phyloP scores from a whole-genome alignment of 805 yeast genomes.

The Ogataea angusta region DNA sequence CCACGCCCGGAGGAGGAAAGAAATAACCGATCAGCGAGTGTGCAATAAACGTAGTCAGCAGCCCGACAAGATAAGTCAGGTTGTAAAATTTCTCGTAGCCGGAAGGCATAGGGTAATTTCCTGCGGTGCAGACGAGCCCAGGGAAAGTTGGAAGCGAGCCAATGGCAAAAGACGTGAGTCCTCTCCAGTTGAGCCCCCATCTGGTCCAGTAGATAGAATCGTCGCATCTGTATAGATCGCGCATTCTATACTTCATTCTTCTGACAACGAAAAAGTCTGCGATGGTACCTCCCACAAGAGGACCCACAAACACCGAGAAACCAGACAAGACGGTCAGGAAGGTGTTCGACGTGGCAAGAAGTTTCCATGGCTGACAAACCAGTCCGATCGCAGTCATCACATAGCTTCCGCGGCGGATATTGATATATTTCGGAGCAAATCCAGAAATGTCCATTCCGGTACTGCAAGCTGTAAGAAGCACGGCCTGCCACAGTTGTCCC shows the following conservation, averaged over 20 bases:
- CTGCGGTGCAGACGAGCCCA: constrained; percentile 18
- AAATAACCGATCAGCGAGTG: constrained; percentile 9
- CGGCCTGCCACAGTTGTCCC: constrained; percentile 39
- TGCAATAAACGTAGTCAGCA: constrained; percentile 7
- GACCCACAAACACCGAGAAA: constrained; percentile 59
- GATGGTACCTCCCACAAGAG: constrained; percentile 21
- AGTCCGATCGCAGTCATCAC: constrained; percentile 35
- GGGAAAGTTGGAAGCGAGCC: constrained; percentile 21
- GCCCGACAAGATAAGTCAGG: constrained; percentile 15
- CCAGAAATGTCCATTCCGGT: constrained; percentile 53
- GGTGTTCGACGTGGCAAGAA: constrained; percentile 34
- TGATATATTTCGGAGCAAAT: constrained; percentile 41
- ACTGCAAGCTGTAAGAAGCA: constrained; percentile 39
- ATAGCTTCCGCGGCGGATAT: constrained; percentile 45
- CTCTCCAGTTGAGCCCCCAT: constrained; percentile 21
- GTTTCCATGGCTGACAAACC: constrained; percentile 41
- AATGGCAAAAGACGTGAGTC: constrained; percentile 11
- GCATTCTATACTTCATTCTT: constrained; percentile 31
- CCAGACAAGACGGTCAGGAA: constrained; percentile 73
- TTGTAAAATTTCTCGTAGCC: constrained; percentile 16
- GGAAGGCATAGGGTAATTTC: constrained; percentile 8
- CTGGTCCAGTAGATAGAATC: constrained; percentile 15
- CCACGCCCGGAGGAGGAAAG: constrained; percentile 12
- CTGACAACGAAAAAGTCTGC: constrained; percentile 27
- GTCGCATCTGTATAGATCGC: constrained; percentile 21